Evolutionary conservation across 2,329 filamentous ascomycete species (phyloP).

Genomic region (Ambrosiella beaveri): DNA sequence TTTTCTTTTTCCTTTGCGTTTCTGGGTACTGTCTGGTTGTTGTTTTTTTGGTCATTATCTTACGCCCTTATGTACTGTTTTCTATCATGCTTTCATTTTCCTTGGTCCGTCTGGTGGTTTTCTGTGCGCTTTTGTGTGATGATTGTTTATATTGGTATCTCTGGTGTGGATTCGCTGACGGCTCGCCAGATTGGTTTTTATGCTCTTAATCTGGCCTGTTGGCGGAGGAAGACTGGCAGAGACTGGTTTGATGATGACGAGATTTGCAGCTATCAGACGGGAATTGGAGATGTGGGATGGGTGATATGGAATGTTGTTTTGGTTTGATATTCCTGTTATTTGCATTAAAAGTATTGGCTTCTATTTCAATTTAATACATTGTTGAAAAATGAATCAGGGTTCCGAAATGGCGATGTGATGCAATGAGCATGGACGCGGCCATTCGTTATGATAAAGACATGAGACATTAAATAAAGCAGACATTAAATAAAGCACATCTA

Average conservation of each 20-base stretch:
- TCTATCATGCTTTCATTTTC: conserved; percentile 18
- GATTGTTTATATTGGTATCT: background rate
- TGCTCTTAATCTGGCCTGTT: background rate
- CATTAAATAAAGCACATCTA: background rate
- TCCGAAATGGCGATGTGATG: no score
- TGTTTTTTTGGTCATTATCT: conserved; percentile 14
- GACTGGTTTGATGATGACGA: background rate
- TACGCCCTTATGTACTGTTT: background rate
- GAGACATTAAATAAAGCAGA: background rate
- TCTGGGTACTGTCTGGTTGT: conserved; percentile 2
- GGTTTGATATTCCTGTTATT: background rate
- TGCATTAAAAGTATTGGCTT: conserved; percentile 1
- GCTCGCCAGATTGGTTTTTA: background rate
- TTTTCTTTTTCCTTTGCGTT: conserved; percentile 19
- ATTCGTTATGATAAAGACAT: no score
- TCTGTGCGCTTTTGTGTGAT: background rate
- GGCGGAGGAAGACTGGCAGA: no score
- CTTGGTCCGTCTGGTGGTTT: conserved; percentile 17
- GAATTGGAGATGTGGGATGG: background rate
- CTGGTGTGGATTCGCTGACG: background rate
- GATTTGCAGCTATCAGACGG: background rate
- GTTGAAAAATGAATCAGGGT: background rate
- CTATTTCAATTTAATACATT: conserved; percentile 1
- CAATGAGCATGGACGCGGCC: background rate
- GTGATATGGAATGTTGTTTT: background rate